Base-by-base conservation (phyloP, 2,329 filamentous ascomycete genomes). In the Diaporthe sp. region DNA sequence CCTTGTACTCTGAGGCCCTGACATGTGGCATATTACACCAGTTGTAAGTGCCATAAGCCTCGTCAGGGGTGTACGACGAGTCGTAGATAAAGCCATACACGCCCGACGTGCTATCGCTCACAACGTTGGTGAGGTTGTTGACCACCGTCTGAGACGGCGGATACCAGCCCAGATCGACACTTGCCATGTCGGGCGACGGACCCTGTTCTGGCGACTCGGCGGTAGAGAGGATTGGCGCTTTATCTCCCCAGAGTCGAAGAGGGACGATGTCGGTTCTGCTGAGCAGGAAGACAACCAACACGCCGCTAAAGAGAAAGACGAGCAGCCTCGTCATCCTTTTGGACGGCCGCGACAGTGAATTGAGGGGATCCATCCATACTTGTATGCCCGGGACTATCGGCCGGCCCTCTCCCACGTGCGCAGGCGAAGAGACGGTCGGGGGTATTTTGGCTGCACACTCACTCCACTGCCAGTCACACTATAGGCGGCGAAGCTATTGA, bases 1-100 rank as follows among this genome's bases (percentile, higher is more conserved):
- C 87, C 20, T 87, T 82, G 81, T 97, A 97, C 80, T 94, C 93
- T 20, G 84, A 83, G 31, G 82, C 85, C 44, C 94, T 89, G n/a
- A 94, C 93, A 84, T 96, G 95, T 0, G 95, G 94, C 94, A 97
- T 97, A 81, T 97, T 96, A 84, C 94, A 97, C 88, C 89, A 96
- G 82, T 96, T 95, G 84, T 96, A 96, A 1, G 85, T 88, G 8
- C 91, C 90, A 83, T 94, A 93, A 51, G 86, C 79, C 0, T 83
- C 81, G 72, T 87, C 84, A 0, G 93, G 90, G 0, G 90, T 89
- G 1, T 85, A 78, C 1, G 93, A 94, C 47, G 89, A 88, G 80
- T 95, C 92, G 84, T 92, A 97, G 25, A 94, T 88, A 81, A 95
- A 96, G 2, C 93, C 94, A 82, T 95, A 92, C 0, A 92, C 88